A percentile compares a stretch with the other conserved stretches of the same genome.
These are phyloP conservation scores for Paramecium tetraurelia DNA, from an alignment of 73 alveolate species.

Conservation along the genomic window DNA sequence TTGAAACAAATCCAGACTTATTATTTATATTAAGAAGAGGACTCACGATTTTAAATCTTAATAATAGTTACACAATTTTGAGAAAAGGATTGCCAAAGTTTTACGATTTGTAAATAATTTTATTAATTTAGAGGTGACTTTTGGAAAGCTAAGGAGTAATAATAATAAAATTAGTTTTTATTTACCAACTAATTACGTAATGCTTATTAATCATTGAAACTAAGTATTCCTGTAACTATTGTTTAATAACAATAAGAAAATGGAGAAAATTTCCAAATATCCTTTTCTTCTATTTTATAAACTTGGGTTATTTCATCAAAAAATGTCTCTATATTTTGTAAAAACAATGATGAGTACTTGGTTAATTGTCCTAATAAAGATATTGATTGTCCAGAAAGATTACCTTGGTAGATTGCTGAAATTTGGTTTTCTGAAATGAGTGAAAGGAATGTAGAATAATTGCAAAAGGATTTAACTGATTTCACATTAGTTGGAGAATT, in stretches of 20 bases:
- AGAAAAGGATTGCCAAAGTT: slow-evolving; percentile 4
- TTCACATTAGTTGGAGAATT: background rate
- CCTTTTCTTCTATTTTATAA: background rate
- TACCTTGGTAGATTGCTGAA: background rate
- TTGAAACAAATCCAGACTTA: background rate
- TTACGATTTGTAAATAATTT: background rate
- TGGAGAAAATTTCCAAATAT: background rate
- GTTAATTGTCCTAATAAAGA: background rate
- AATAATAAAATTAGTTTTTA: background rate
- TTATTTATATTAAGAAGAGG: background rate
- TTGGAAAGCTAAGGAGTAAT: background rate
- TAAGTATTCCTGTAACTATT: background rate
- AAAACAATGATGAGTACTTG: background rate
- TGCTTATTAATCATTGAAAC: background rate
- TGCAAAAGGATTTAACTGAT: background rate
- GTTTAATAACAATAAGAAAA: background rate
- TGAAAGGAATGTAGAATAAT: background rate
- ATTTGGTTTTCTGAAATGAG: background rate
- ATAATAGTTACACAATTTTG: background rate
- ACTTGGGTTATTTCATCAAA: slow-evolving; percentile 1
- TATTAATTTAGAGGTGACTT: background rate
- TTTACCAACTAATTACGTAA: background rate
- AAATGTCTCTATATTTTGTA: background rate
- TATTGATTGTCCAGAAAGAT: background rate
- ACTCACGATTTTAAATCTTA: background rate